These are phyloP conservation scores for Calonectria hongkongensis DNA, from an alignment of 2,329 filamentous ascomycete genomes.

Conservation along the genomic window DNA sequence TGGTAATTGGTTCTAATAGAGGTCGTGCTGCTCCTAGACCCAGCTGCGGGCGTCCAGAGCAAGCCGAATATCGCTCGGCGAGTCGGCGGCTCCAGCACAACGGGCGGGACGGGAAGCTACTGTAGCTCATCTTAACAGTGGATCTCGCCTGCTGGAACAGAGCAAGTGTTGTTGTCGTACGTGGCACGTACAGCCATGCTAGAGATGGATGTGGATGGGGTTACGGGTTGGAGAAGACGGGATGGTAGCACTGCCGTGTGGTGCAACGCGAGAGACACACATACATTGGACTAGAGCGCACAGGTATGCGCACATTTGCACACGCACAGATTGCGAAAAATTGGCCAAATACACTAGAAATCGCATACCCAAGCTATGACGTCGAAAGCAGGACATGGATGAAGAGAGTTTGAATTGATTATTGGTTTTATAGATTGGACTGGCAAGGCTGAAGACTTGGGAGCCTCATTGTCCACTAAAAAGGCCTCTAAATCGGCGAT, in stretches of 20 bases:
- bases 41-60: neutral
- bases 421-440: constrained; percentile 6
- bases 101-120: constrained; percentile 34
- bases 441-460: constrained; percentile 33
- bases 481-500: constrained; percentile 18
- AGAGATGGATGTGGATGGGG: constrained; percentile 21
- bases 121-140: constrained; percentile 36
- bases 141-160: constrained; percentile 30
- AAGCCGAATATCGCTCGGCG: neutral
- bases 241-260: constrained; percentile 13
- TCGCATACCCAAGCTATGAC: constrained; percentile 14
- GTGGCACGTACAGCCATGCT: constrained; percentile 36
- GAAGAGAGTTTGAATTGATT: constrained; percentile 23
- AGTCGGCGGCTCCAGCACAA: constrained; percentile 4
- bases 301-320: constrained; percentile 13
- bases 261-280: constrained; percentile 39
- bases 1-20: neutral
- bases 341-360: constrained; percentile 18
- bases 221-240: constrained; percentile 15
- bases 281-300: constrained; percentile 25
- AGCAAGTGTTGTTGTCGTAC: constrained; percentile 35
- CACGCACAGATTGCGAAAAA: constrained; percentile 32
- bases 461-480: constrained; percentile 28
- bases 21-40: neutral
- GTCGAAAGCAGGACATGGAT: constrained; percentile 25